Conservation (phyloP, 2,329 filamentous ascomycete genomes). For the Chrysoporthe deuterocubensis region DNA sequence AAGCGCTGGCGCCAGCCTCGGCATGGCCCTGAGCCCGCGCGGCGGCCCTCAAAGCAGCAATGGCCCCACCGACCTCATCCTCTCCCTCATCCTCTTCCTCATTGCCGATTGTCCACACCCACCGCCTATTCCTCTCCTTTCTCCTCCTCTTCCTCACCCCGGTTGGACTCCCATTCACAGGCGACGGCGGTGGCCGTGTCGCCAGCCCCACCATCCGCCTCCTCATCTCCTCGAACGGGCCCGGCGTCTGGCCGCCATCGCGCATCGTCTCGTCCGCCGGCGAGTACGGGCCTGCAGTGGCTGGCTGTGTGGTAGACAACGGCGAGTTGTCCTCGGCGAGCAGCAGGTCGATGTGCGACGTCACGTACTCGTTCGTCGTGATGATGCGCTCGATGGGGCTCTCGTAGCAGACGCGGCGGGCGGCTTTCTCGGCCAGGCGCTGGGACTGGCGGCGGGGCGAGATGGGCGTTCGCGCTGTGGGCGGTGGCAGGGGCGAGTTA, state of each 20-base stretch:
- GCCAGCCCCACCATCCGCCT: conserved; percentile 57
- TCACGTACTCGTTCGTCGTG: conserved; percentile 63
- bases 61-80: conserved; percentile 47
- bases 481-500: conserved; percentile 65
- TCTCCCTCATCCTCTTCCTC: conserved; percentile 52
- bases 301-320: conserved; percentile 36
- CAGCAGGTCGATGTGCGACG: conserved; percentile 66
- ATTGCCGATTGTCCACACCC: conserved; percentile 67
- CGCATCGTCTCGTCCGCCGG: conserved; percentile 36
- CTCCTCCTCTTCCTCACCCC: conserved; percentile 59
- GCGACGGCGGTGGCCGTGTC: conserved; percentile 47
- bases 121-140: conserved; percentile 66
- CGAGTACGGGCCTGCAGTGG: neutral
- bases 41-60: conserved; percentile 44
- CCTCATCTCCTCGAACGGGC: conserved; percentile 67
- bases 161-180: conserved; percentile 47
- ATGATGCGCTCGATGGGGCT: conserved; percentile 67
- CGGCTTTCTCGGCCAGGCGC: conserved; percentile 58
- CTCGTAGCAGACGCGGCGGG: conserved; percentile 64
- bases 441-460: conserved; percentile 59
- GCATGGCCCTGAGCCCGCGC: conserved; percentile 13
- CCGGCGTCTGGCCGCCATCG: conserved; percentile 65
- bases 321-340: conserved; percentile 58
- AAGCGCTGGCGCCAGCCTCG: conserved; percentile 30
- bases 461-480: conserved; percentile 52